Evolutionary conservation across 2,329 filamentous ascomycete genomes (phyloP), one percentile per base, ranked within the genome.

Genomic region (Alternaria sp.): DNA sequence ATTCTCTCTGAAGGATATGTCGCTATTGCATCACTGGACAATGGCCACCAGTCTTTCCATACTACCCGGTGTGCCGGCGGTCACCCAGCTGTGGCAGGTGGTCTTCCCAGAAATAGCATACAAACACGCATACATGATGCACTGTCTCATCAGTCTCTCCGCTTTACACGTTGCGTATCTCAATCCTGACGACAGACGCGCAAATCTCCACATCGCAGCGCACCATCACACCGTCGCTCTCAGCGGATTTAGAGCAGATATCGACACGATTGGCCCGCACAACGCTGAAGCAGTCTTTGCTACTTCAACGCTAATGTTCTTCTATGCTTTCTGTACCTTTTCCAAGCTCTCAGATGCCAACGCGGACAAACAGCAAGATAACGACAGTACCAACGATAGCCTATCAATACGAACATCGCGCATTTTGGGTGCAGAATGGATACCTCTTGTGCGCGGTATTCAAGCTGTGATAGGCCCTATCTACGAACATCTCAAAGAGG

Each of bases 361-460:
- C 7, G 5, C 36, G 19, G 28, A 13, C 19, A 36, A 36, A 36
- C 49, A 40, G 49, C 49, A 52, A 11, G 49, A n/a, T 52, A 13
- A 4, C 19, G 30, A 36, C 19, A 53, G 28, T 2, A 40, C 53
- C 8, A 30, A 49, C 8, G 30, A 23, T 15, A 56, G 21, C 19
- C 11, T 43, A 11, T 46, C 49, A 12, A 30, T 51, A n/a, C 61
- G 62, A 7, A 61, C 59, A 13, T 59, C 66, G 15, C 67, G 63
- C 4, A 53, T 70, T 10, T 56, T 73, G 6, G 70, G 69, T n/a
- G 64, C 61, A 17, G 63, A 65, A 19, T 71, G 71, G 71, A 71
- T 72, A 44, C 63, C 68, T 4, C 36, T 73, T 19, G 40, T 72
- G 2, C 68, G 67, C 1, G 69, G 71, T 5, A 15, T 71, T 6